Evolutionary conservation across 352 stramenopile species (phyloP).

Genomic region (Phytophthora boehmeriae): DNA sequence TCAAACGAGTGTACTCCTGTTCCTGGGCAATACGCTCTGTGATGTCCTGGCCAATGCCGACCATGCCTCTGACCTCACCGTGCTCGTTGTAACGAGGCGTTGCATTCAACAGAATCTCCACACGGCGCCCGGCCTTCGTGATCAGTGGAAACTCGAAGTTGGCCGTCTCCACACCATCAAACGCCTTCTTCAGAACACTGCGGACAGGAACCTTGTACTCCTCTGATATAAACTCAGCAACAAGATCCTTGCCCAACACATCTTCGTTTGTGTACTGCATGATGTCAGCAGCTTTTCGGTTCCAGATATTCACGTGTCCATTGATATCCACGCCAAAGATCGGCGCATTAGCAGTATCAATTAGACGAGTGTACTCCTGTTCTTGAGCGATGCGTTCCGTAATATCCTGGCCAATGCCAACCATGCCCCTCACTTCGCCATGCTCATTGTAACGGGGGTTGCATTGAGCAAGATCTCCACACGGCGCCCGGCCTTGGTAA

Average conservation of each 20-base stretch:
- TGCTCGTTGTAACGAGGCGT: conserved; percentile 42
- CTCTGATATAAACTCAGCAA: conserved; percentile 47
- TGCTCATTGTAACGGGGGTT: conserved; percentile 19
- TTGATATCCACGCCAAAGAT: conserved; percentile 51
- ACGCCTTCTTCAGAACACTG: conserved; percentile 35
- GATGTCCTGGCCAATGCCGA: conserved; percentile 6
- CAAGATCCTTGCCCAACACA: conserved; percentile 46
- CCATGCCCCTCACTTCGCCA: conserved; percentile 24
- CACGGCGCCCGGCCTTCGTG: conserved; percentile 21
- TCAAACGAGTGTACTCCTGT: conserved; percentile 4
- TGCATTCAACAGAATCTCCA: conserved; percentile 48
- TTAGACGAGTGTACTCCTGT: conserved; percentile 21
- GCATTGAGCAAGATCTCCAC: conserved; percentile 27
- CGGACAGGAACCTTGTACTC: conserved; percentile 57
- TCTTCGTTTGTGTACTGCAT: conserved; percentile 54
- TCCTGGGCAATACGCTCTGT: conserved; percentile 6
- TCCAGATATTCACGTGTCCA: conserved; percentile 61
- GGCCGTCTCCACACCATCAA: conserved; percentile 7
- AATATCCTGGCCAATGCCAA: conserved; percentile 31
- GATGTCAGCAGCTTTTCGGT: conserved; percentile 51
- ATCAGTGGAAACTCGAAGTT: conserved; percentile 8
- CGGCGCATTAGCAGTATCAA: conserved; percentile 55
- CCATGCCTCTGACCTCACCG: conserved; percentile 25
- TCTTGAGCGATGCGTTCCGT: conserved; percentile 26
- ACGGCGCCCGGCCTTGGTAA: conserved; percentile 16